A percentile compares a stretch with the other conserved stretches of the same genome.
phyloP scores from a whole-genome alignment of 495 filamentous ascomycete species.

The Pyrenula aspistea region DNA sequence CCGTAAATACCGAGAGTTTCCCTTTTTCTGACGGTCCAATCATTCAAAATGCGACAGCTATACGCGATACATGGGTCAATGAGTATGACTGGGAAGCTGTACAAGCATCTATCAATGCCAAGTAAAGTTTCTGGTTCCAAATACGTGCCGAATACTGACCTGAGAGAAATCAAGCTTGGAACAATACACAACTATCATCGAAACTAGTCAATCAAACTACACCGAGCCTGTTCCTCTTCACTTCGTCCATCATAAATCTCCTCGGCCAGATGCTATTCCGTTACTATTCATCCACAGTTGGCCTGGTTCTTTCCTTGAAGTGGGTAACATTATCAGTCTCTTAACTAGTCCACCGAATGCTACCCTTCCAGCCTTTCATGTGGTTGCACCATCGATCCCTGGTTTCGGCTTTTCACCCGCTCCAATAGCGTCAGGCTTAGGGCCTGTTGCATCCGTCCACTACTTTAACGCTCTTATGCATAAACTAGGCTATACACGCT shows the following conservation, averaged over 20 bases:
- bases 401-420: slow-evolving; percentile 15
- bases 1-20: background rate
- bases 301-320: slow-evolving; percentile 26
- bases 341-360: slow-evolving; percentile 8
- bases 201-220: background rate
- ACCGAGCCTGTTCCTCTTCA: slow-evolving; percentile 9
- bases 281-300: slow-evolving; percentile 25
- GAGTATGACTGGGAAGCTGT: background rate
- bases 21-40: background rate
- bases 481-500: slow-evolving; percentile 14
- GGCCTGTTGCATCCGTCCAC: slow-evolving; percentile 10
- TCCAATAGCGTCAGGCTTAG: slow-evolving; percentile 13
- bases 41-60: background rate
- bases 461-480: slow-evolving; percentile 12
- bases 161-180: background rate
- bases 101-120: background rate
- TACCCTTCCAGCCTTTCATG: slow-evolving; percentile 12
- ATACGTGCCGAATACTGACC: background rate
- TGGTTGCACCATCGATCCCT: slow-evolving; percentile 17
- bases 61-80: background rate
- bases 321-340: slow-evolving; percentile 11
- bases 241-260: slow-evolving; percentile 10
- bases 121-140: background rate
- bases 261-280: slow-evolving; percentile 14
- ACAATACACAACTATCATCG: slow-evolving; percentile 7